phyloP scores from a whole-genome alignment of 2,329 filamentous ascomycete genomes.

The Colletotrichum filicis region DNA sequence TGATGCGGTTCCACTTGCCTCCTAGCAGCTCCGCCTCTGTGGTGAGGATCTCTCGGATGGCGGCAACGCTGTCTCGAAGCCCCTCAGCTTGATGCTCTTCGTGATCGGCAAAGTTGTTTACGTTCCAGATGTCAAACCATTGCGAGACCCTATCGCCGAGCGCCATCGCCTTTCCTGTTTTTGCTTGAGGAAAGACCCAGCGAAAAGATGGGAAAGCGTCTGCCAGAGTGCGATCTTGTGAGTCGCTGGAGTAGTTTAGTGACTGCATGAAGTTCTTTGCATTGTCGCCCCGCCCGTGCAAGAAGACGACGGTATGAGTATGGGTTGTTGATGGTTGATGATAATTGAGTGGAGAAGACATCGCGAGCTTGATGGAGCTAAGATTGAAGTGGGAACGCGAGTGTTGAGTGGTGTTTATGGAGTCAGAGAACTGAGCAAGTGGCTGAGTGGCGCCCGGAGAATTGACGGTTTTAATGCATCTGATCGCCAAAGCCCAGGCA shows the following conservation, averaged over 20 bases:
- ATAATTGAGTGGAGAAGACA: conserved; percentile 26
- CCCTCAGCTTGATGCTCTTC: conserved; percentile 56
- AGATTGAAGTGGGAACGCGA: no score
- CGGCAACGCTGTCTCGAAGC: conserved; percentile 49
- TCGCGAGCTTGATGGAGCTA: background rate
- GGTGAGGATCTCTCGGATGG: conserved; percentile 45
- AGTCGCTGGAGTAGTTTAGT: conserved; percentile 45
- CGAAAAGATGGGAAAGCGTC: conserved; percentile 56
- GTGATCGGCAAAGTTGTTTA: conserved; percentile 49
- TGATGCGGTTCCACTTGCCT: conserved; percentile 50
- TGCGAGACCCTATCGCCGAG: conserved; percentile 43
- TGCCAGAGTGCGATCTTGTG: conserved; percentile 45
- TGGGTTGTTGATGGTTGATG: conserved; percentile 40
- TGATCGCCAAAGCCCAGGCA: no score
- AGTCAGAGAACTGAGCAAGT: no score
- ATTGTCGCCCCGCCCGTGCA: conserved; percentile 57
- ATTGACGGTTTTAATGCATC: no score
- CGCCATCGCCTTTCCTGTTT: conserved; percentile 41
- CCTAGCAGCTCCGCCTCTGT: conserved; percentile 49
- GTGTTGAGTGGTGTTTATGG: no score
- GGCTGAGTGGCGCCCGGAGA: no score
- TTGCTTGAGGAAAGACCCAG: conserved; percentile 62
- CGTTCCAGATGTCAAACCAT: conserved; percentile 64
- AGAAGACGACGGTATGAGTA: conserved; percentile 56
- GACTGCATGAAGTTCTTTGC: conserved; percentile 45